Evolutionary conservation across 2,329 filamentous ascomycete genomes (phyloP).

Genomic region (Fusarium anthophilum): DNA sequence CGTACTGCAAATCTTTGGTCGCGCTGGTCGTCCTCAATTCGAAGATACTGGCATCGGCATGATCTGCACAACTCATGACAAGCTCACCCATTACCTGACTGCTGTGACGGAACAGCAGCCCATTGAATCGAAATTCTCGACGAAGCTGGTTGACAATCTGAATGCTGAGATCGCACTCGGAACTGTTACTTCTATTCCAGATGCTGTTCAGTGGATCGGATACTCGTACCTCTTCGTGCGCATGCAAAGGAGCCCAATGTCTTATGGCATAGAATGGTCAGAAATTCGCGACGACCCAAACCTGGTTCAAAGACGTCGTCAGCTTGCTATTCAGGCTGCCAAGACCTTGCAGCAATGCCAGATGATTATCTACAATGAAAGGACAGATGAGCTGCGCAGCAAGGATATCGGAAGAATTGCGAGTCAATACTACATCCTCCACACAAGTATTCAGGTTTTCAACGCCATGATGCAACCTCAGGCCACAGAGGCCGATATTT

Average conservation of each 20-base stretch:
- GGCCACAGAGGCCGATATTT: slow-evolving; percentile 88
- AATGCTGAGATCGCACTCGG: slow-evolving; percentile 95
- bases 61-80: slow-evolving; percentile 97
- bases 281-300: slow-evolving; percentile 89
- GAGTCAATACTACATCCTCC: slow-evolving; percentile 95
- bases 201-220: slow-evolving; percentile 96
- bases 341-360: slow-evolving; percentile 89
- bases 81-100: slow-evolving; percentile 87
- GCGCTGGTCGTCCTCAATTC: slow-evolving; percentile 96
- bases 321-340: slow-evolving; percentile 89
- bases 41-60: slow-evolving; percentile 98
- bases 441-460: slow-evolving; percentile 95
- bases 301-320: slow-evolving; percentile 84
- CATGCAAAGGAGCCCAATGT: slow-evolving; percentile 90
- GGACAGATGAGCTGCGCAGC: slow-evolving; percentile 88
- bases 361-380: slow-evolving; percentile 99
- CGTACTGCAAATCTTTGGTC: slow-evolving; percentile 97
- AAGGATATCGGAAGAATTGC: slow-evolving; percentile 98
- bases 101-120: slow-evolving; percentile 96
- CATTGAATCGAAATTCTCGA: slow-evolving; percentile 95
- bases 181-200: slow-evolving; percentile 92
- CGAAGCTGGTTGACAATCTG: slow-evolving; percentile 93
- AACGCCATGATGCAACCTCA: slow-evolving; percentile 91
- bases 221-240: slow-evolving; percentile 98
- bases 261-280: slow-evolving; percentile 94